Evolutionary conservation across 345 rosid genomes (phyloP), one percentile per base, ranked within the genome.

Genomic region (Clarkia xantiana): DNA sequence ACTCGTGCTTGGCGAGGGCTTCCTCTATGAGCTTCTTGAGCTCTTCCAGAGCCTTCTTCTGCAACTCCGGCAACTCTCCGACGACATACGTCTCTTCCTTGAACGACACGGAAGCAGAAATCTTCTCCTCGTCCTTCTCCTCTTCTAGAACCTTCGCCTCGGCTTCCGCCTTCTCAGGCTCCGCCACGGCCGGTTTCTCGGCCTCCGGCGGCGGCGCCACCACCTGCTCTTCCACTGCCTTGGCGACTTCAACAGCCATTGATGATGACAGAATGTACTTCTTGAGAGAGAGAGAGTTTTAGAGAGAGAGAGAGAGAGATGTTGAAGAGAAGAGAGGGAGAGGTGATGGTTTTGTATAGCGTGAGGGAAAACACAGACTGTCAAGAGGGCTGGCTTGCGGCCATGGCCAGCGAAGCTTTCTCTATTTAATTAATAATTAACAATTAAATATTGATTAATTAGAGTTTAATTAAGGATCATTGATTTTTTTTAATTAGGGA

Each of bases 81-180:
- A 57, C 67, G 9, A 51, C 49, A 49, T 63, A 45, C 48, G 53
- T 63, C 51, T 63, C 66, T 39, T 62, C 66, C 56, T 55, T 62
- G 55, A 62, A 62, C n/a, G 61, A 62, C 18, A 47, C 52, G 14
- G 51, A 51, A 13, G 13, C 36, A 13, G 61, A 20, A 17, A 55
- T 55, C 44, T 53, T 54, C 54, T 18, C 52, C 2, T 51, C 49
- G 20, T 52, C 42, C 55, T 49, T 50, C 19, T 39, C 50, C 43
- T 45, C 51, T 47, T 49, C 54, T 18, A 39, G 45, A 10, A 38
- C 48, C 19, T 41, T 58, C 2, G n/a, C 60, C 51, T 59, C 56
- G 11, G 45, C 49, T 20, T 19, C 47, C 18, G 38, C 43, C 23
- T 3, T 44, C 34, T 44, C 58, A 6, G 42, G 55, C 14, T 58